These are phyloP conservation scores for Kodamaea arcana DNA, from an alignment of 1,139 yeast genomes.

Conservation along the genomic window DNA sequence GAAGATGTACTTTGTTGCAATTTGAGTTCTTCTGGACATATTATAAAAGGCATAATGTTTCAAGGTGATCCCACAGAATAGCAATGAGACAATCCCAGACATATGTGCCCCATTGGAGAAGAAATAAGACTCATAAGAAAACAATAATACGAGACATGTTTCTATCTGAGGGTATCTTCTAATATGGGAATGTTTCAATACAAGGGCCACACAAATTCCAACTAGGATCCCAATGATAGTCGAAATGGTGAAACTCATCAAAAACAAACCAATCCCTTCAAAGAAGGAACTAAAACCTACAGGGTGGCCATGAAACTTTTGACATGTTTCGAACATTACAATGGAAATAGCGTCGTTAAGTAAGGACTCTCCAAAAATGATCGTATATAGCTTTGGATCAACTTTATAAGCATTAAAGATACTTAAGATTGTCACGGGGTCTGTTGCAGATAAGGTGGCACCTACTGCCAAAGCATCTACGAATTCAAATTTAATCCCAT, in stretches of 20 bases:
- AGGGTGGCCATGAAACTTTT: conserved; percentile 83
- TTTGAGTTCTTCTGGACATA: conserved; percentile 96
- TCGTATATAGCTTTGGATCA: conserved; percentile 94
- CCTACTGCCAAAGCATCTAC: conserved; percentile 97
- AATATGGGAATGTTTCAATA: conserved; percentile 87
- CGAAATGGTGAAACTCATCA: conserved; percentile 93
- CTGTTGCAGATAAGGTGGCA: conserved; percentile 96
- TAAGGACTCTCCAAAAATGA: conserved; percentile 93
- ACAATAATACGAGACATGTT: conserved; percentile 82
- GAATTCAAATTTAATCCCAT: conserved; percentile 81
- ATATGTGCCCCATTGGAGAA: conserved; percentile 98
- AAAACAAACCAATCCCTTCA: conserved; percentile 90
- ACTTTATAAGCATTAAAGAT: conserved; percentile 97
- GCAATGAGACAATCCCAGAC: conserved; percentile 95
- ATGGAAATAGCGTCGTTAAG: conserved; percentile 97
- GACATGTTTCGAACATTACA: conserved; percentile 98
- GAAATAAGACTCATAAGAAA: conserved; percentile 95
- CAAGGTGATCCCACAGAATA: conserved; percentile 94
- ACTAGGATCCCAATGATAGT: conserved; percentile 83
- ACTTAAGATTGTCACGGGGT: conserved; percentile 94
- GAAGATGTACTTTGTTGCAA: conserved; percentile 91
- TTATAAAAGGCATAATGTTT: conserved; percentile 96
- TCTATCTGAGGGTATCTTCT: conserved; percentile 95
- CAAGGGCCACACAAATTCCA: conserved; percentile 84
- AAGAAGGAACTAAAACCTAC: conserved; percentile 75